Percentiles rank a stretch among this genome's conserved stretches.
phyloP scores from a whole-genome alignment of 768 basidiomycete genomes.

The Termitomyces sp. region DNA sequence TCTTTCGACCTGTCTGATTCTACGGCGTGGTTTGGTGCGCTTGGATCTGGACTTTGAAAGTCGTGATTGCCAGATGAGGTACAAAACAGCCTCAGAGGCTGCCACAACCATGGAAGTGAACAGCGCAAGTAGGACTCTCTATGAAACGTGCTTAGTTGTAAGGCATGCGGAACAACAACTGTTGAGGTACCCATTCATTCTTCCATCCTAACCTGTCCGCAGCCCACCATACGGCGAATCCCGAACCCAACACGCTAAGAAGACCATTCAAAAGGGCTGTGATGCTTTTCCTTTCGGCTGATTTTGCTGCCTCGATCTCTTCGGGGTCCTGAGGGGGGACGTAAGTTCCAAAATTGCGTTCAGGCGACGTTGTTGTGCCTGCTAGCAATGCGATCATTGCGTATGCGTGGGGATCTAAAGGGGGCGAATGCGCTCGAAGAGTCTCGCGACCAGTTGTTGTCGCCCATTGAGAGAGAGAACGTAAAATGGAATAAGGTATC shows the following conservation, averaged over 20 bases:
- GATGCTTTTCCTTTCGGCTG: conserved; percentile 59
- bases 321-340: conserved; percentile 40
- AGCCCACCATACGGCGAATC: conserved; percentile 70
- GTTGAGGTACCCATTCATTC: conserved; percentile 61
- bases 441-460: conserved; percentile 43
- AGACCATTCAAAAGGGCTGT: conserved; percentile 68
- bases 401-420: conserved; percentile 51
- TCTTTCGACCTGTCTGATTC: conserved; percentile 28
- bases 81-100: conserved; percentile 62
- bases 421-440: conserved; percentile 32
- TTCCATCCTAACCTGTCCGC: conserved; percentile 58
- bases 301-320: conserved; percentile 38
- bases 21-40: conserved; percentile 15
- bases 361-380: conserved; percentile 74
- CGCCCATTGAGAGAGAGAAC: conserved; percentile 63
- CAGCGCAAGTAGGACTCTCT: conserved; percentile 62
- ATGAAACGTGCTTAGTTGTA: conserved; percentile 1
- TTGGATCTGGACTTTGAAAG: conserved; percentile 18
- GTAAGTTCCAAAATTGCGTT: conserved; percentile 59
- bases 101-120: conserved; percentile 63
- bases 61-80: conserved; percentile 67
- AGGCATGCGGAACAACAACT: neutral
- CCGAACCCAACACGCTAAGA: conserved; percentile 63
- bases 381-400: conserved; percentile 73
- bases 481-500: conserved; percentile 60